Evolutionary conservation across 177 flowering plant species (phyloP).

Genomic region (Viscum album): DNA sequence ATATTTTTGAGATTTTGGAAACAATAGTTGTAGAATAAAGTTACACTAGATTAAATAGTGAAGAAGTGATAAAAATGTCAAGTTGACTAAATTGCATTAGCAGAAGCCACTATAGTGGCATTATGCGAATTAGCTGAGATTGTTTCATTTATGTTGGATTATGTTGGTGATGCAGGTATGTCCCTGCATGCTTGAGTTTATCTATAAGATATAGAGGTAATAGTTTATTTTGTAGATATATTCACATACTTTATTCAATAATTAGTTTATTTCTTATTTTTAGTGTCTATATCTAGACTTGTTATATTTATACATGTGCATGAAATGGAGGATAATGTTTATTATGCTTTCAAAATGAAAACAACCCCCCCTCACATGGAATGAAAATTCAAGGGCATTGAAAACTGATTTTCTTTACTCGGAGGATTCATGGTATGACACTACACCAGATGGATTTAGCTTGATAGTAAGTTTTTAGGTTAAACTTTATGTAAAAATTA

Average conservation of each 20-base stretch:
- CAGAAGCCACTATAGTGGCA: conserved; percentile 81
- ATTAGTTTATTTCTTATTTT: conserved; percentile 9
- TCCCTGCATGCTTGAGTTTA: not conserved
- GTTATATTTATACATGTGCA: conserved; percentile 34
- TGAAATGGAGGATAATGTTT: conserved; percentile 26
- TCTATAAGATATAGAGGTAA: too few relatives aligned
- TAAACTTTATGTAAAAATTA: not conserved
- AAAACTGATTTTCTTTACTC: conserved; percentile 38
- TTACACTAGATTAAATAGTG: conserved; percentile 8
- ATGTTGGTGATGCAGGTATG: conserved; percentile 53
- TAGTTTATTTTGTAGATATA: too few relatives aligned
- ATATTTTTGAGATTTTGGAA: conserved; percentile 34
- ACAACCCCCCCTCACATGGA: conserved; percentile 32
- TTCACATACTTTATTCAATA: too few relatives aligned
- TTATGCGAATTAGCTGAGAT: conserved; percentile 64
- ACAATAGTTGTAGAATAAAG: conserved; percentile 18
- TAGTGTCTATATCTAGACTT: conserved; percentile 69
- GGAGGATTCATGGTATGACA: conserved; percentile 67
- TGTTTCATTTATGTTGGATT: conserved; percentile 53
- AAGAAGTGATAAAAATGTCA: conserved; percentile 21
- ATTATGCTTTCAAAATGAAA: conserved; percentile 27
- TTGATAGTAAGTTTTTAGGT: conserved; percentile 40
- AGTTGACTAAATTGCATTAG: conserved; percentile 37
- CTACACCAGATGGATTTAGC: conserved; percentile 70
- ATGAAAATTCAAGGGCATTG: conserved; percentile 34